Evolutionary conservation across 805 yeast species (phyloP).

Genomic region (Yarrowia alimentaria): DNA sequence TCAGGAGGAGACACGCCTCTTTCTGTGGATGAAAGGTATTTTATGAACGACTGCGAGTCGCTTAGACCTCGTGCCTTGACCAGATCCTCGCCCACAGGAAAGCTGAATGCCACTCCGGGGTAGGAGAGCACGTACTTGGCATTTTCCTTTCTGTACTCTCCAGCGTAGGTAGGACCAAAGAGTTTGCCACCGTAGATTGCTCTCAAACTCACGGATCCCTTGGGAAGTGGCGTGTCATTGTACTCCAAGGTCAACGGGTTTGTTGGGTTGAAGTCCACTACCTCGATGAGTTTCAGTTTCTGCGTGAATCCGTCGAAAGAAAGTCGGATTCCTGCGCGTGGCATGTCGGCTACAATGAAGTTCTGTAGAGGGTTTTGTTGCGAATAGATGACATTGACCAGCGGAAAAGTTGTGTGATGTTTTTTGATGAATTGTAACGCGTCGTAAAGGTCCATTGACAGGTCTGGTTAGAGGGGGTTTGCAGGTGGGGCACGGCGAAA

Average conservation of each 20-base stretch:
- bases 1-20: too few relatives aligned
- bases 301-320: constrained; percentile 6
- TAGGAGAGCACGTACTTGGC: constrained; percentile 15
- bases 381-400: constrained; percentile 22
- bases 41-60: constrained; percentile 24
- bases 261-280: constrained; percentile 2
- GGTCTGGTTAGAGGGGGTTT: constrained; percentile 6
- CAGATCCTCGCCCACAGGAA: background rate
- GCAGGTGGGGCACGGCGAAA: too few relatives aligned
- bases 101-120: constrained; percentile 23
- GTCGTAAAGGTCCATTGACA: constrained; percentile 10
- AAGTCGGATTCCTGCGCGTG: constrained; percentile 4
- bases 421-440: constrained; percentile 10
- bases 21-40: constrained; percentile 4
- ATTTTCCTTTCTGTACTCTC: constrained; percentile 4
- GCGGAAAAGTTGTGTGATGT: constrained; percentile 18
- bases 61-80: background rate
- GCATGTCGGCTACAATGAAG: constrained; percentile 1
- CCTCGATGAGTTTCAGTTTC: constrained; percentile 16
- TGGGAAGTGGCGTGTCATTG: constrained; percentile 14
- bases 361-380: constrained; percentile 9
- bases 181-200: constrained; percentile 20
- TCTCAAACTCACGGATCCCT: constrained; percentile 7
- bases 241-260: constrained; percentile 4
- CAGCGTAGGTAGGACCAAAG: constrained; percentile 19